Evolutionary conservation across 2,329 filamentous ascomycete species (phyloP).

Genomic region (Pseudogymnoascus sp.): DNA sequence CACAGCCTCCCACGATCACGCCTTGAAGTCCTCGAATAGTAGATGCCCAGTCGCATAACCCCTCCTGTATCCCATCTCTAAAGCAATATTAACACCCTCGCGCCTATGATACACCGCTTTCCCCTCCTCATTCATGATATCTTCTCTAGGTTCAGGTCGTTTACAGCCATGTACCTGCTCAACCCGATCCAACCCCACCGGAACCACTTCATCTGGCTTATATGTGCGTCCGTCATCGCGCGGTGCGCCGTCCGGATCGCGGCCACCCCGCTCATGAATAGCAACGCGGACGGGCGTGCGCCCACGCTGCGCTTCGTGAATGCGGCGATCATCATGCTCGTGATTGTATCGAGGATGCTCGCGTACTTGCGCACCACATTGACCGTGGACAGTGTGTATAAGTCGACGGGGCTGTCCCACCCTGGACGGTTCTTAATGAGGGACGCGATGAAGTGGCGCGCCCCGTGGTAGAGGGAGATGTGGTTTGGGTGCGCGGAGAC

Average conservation of each 20-base stretch:
- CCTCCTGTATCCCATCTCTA: neutral
- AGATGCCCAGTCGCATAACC: constrained; percentile 1
- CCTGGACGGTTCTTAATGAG: constrained; percentile 59
- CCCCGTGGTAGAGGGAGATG: constrained; percentile 78
- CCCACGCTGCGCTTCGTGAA: constrained; percentile 33
- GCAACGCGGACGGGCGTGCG: constrained; percentile 51
- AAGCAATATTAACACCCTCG: neutral
- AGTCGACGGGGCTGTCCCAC: constrained; percentile 65
- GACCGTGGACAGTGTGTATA: constrained; percentile 79
- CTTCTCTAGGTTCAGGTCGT: constrained; percentile 67
- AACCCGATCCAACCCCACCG: constrained; percentile 90
- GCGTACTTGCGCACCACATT: constrained; percentile 73
- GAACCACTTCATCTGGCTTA: constrained; percentile 98
- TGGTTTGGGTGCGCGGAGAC: constrained; percentile 92
- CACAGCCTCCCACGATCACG: neutral
- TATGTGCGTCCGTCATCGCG: constrained; percentile 85
- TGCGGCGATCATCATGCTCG: constrained; percentile 57
- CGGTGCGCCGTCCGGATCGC: constrained; percentile 63
- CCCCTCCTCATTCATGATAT: constrained; percentile 22
- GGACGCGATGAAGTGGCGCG: constrained; percentile 61
- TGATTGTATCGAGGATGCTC: constrained; percentile 66
- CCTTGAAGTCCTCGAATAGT: neutral
- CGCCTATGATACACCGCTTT: constrained; percentile 1
- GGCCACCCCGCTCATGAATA: constrained; percentile 64
- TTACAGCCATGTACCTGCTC: constrained; percentile 92